Evolutionary conservation across 2,329 filamentous ascomycete species (phyloP), one percentile per base, ranked within the genome.

Genomic region (Mollisia scopiformis): DNA sequence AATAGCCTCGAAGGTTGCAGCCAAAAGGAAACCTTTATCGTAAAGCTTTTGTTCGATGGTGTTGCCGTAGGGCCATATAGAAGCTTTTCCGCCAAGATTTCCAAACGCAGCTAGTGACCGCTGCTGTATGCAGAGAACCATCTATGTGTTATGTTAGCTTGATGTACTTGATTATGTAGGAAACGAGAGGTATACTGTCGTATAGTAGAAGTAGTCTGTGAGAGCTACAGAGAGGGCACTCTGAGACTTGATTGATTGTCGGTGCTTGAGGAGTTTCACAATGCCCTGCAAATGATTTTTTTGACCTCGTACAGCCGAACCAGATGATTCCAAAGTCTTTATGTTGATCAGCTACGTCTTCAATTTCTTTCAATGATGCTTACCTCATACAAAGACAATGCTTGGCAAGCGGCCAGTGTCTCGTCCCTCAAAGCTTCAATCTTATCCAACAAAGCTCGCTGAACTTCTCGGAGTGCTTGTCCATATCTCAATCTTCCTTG

Each of bases 21-120:
- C 43, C 21, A 49, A 49, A 49, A 49, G n/a, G 27, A 49, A 49
- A 49, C 43, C 43, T 49, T 49, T 49, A 25, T 49, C 21, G 21
- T 49, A 49, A 49, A 49, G 43, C 19, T 49, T 49, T 23, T 49
- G 43, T 49, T 49, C 43, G 43, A 25, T 6, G 3, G 21, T 49
- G 3, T 49, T 49, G 6, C n/a, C 43, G 3, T 5, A 21, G 6
- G 43, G 43, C 43, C 43, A 49, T 14, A 49, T 49, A 21, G 13
- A n/a, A 23, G 21, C 13, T 21, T 49, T 49, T 25, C 6, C 43
- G 21, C 25, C 43, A 6, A 49, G 19, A 13, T 21, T 49, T 25
- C 43, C 21, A 49, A 49, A n/a, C 13, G 25, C 21, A 49, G 16
- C 43, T 4, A 49, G 43, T 10, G 43, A 49, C 6, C 43, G 43